Conservation (phyloP, 2,329 filamentous ascomycete species). For the Elsinoe batatas region DNA sequence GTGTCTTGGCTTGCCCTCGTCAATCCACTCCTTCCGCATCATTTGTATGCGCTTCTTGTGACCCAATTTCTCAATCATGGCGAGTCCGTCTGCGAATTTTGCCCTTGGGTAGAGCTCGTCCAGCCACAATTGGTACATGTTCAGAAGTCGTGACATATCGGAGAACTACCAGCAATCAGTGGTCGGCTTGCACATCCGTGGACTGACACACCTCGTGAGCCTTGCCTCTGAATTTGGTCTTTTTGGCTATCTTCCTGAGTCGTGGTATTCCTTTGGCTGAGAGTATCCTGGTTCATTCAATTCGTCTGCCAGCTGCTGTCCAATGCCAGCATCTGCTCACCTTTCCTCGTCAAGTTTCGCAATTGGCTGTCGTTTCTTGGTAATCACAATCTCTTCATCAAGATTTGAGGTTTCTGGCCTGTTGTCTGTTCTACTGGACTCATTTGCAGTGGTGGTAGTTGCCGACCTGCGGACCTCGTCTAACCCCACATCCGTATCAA, state of each 20-base stretch:
- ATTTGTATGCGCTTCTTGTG: conserved; percentile 70
- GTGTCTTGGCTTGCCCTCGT: conserved; percentile 54
- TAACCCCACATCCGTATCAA: conserved; percentile 61
- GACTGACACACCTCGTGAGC: conserved; percentile 63
- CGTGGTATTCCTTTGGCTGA: conserved; percentile 76
- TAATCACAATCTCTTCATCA: conserved; percentile 75
- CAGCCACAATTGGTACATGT: conserved; percentile 92
- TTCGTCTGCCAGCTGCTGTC: not conserved
- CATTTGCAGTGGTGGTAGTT: conserved; percentile 21
- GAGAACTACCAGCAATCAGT: conserved; percentile 52
- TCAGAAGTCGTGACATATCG: conserved; percentile 70
- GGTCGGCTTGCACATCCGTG: not conserved
- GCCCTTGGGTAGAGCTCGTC: conserved; percentile 93
- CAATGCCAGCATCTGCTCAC: conserved; percentile 31
- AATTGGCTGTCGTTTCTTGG: conserved; percentile 63
- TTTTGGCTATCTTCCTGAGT: conserved; percentile 59
- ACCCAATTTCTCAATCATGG: conserved; percentile 86
- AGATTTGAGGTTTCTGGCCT: conserved; percentile 21
- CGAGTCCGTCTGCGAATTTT: conserved; percentile 79
- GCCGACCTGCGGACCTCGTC: conserved; percentile 39
- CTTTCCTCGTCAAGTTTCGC: conserved; percentile 80
- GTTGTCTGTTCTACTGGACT: conserved; percentile 39
- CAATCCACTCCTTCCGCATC: conserved; percentile 73
- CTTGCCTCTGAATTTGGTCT: conserved; percentile 78
- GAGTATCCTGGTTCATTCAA: conserved; percentile 51